Conservation (phyloP, 345 rosid genomes). For the Eucalyptus viminalis region DNA sequence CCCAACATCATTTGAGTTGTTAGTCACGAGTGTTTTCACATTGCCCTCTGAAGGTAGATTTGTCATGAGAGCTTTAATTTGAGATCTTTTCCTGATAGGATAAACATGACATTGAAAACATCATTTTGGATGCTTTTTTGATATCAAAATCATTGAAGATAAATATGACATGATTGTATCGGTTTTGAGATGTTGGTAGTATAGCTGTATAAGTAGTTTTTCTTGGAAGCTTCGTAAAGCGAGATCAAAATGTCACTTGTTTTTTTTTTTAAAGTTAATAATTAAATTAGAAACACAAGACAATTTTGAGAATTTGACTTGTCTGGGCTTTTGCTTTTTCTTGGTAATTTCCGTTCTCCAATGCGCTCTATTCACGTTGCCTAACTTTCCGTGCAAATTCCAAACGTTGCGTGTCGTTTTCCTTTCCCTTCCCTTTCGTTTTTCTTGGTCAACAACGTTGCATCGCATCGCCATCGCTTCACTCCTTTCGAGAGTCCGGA, state of each 20-base stretch:
- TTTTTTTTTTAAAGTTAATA: neutral
- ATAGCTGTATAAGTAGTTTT: too few relatives aligned
- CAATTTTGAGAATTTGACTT: neutral
- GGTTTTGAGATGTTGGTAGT: too few relatives aligned
- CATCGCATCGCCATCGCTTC: neutral
- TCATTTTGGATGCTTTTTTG: neutral
- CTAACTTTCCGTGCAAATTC: neutral
- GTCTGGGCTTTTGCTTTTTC: neutral
- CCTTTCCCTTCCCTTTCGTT: neutral
- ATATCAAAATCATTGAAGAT: too few relatives aligned
- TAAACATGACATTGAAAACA: fast-evolving
- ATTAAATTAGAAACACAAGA: neutral
- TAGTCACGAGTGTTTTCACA: neutral
- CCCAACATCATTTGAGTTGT: neutral
- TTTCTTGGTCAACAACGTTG: neutral
- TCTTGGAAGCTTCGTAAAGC: neutral
- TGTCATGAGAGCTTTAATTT: neutral
- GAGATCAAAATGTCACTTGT: neutral
- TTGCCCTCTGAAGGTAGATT: fast-evolving
- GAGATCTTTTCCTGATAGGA: fast-evolving
- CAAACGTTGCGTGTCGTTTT: neutral
- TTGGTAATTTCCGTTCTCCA: neutral
- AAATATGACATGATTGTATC: neutral
- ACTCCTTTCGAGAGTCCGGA: neutral
- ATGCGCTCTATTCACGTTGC: neutral